Conservation (phyloP, 371 early-diverging fungal genomes). For the Mucor circinelloides region DNA sequence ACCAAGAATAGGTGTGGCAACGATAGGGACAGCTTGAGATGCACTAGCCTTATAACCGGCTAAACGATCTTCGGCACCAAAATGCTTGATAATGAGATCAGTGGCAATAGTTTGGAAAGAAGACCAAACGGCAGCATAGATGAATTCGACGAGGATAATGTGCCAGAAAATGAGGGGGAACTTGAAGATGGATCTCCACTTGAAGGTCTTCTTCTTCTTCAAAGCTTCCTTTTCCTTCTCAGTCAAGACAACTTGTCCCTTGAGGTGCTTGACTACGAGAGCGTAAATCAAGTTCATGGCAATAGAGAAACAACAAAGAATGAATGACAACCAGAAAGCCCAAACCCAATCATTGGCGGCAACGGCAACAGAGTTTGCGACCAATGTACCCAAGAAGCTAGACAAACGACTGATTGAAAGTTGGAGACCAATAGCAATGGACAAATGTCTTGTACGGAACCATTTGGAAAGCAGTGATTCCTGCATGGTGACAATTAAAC, state of each 20-base stretch:
- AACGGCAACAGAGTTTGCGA: constrained; percentile 43
- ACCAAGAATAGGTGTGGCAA: constrained; percentile 59
- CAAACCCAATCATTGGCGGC: constrained; percentile 53
- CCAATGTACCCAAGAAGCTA: constrained; percentile 53
- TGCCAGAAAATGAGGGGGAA: constrained; percentile 57
- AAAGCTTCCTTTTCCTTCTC: constrained; percentile 23
- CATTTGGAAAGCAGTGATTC: constrained; percentile 61
- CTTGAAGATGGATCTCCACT: constrained; percentile 40
- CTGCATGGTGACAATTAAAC: constrained; percentile 60
- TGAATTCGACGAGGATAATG: constrained; percentile 48
- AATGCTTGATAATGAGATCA: constrained; percentile 47
- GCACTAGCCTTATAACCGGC: constrained; percentile 60
- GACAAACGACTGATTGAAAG: constrained; percentile 56
- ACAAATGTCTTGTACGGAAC: constrained; percentile 51
- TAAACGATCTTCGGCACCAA: constrained; percentile 35
- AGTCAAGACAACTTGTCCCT: constrained; percentile 30
- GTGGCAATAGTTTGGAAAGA: constrained; percentile 55
- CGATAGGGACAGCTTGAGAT: constrained; percentile 56
- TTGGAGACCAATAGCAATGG: constrained; percentile 51
- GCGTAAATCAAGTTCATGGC: constrained; percentile 51
- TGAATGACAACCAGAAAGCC: constrained; percentile 55
- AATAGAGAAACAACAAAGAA: constrained; percentile 50
- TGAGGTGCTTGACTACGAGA: constrained; percentile 38
- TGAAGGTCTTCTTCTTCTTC: constrained; percentile 43
- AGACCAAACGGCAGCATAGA: constrained; percentile 59